A percentile compares a stretch with the other conserved stretches of the same genome.
Conservation (phyloP, 495 filamentous ascomycete species). For the Pyrenopolyporus hunteri region DNA sequence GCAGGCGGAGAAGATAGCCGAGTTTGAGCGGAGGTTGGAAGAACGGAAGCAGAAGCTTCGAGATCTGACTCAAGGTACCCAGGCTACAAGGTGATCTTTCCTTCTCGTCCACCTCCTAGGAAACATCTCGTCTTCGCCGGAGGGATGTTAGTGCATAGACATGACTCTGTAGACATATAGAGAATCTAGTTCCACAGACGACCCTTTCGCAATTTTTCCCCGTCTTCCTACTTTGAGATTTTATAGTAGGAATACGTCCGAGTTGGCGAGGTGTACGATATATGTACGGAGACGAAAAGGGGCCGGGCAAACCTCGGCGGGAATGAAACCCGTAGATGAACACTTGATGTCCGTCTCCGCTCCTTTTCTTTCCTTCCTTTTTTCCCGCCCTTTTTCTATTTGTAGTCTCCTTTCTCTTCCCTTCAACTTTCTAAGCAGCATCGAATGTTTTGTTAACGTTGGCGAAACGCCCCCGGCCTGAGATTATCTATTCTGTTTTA, state of each 20-base stretch:
- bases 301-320: conserved; percentile 22
- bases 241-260: too few species aligned
- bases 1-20: conserved; percentile 53
- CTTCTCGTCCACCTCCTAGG: neutral
- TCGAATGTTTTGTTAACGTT: too few species aligned
- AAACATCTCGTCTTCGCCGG: neutral
- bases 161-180: conserved; percentile 27
- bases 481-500: too few species aligned
- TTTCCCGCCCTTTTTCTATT: neutral
- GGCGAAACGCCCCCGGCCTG: too few species aligned
- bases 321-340: neutral
- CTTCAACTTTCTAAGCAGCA: too few species aligned
- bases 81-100: conserved; percentile 3
- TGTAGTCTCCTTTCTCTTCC: neutral
- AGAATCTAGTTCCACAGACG: neutral
- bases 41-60: conserved; percentile 45
- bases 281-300: too few species aligned
- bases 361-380: neutral
- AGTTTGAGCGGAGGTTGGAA: conserved; percentile 55
- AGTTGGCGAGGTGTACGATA: too few species aligned
- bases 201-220: too few species aligned
- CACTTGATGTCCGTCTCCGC: neutral
- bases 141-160: conserved; percentile 10
- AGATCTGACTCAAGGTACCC: conserved; percentile 25
- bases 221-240: neutral